Percentiles rank a stretch among this genome's conserved stretches.
These are phyloP conservation scores for Bonnemaisonia californica DNA, from an alignment of 31 red algal species.

Conservation along the genomic window DNA sequence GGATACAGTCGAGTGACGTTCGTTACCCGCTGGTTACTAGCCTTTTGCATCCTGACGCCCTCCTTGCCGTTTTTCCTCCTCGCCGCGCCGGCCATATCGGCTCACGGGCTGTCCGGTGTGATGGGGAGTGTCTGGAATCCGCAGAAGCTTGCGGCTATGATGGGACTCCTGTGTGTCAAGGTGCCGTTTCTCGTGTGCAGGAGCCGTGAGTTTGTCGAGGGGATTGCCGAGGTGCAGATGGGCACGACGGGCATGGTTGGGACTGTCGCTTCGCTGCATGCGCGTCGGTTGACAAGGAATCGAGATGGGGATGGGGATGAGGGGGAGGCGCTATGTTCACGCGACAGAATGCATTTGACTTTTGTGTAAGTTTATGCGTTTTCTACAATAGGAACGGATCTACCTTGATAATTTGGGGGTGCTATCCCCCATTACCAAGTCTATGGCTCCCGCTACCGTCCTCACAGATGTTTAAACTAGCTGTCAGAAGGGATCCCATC, in stretches of 20 bases:
- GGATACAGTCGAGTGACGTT: background rate
- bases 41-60: background rate
- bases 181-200: constrained; percentile 61
- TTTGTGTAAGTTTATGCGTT: too few relatives aligned
- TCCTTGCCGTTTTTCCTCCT: constrained; percentile 1
- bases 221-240: constrained; percentile 29
- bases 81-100: background rate
- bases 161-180: constrained; percentile 83
- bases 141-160: constrained; percentile 49
- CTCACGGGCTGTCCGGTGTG: background rate
- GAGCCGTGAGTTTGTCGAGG: constrained; percentile 61
- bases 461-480: too few relatives aligned
- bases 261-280: too few relatives aligned
- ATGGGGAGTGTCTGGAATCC: constrained; percentile 25
- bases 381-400: too few relatives aligned
- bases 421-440: too few relatives aligned
- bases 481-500: too few relatives aligned
- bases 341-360: too few relatives aligned
- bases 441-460: too few relatives aligned
- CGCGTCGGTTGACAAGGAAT: too few relatives aligned
- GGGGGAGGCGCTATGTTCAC: too few relatives aligned
- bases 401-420: too few relatives aligned
- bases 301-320: too few relatives aligned
- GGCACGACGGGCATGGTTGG: constrained; percentile 64
- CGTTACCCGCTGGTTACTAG: constrained; percentile 6